Evolutionary conservation across 139 green algal species (phyloP).

Genomic region (Chlamydomonas asymmetrica): DNA sequence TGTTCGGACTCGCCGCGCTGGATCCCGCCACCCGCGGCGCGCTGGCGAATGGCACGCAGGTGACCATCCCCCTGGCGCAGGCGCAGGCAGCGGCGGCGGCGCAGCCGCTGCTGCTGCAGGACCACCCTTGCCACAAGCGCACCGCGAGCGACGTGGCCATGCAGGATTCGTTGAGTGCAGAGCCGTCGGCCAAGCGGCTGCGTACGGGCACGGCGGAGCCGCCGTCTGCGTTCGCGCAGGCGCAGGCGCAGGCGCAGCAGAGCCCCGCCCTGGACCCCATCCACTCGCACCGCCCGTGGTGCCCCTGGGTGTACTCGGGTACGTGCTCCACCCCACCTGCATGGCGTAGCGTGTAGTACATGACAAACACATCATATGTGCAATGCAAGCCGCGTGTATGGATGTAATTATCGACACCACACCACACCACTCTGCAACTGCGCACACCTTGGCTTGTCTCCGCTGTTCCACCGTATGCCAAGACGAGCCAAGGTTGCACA

Average conservation of each 20-base stretch:
- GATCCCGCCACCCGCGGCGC: neutral
- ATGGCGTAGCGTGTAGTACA: neutral
- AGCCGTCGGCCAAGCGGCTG: neutral
- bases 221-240: neutral
- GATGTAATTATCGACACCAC: neutral
- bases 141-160: neutral
- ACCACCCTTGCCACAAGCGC: neutral
- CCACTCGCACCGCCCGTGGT: constrained; percentile 27
- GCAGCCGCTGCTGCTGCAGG: neutral
- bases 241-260: neutral
- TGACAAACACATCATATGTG: too few relatives aligned
- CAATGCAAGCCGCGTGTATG: too few relatives aligned
- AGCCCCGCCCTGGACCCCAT: constrained; percentile 22
- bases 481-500: too few relatives aligned
- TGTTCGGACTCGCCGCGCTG: constrained; percentile 23
- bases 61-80: neutral
- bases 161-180: neutral
- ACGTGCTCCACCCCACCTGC: neutral
- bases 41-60: neutral
- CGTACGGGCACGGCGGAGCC: neutral
- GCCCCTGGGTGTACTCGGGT: constrained; percentile 39
- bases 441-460: constrained; percentile 9
- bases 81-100: neutral
- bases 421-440: neutral
- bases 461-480: too few relatives aligned